Evolutionary conservation across 2,329 filamentous ascomycete genomes (phyloP), one percentile per base, ranked within the genome.

Genomic region (Claviceps maximensis): DNA sequence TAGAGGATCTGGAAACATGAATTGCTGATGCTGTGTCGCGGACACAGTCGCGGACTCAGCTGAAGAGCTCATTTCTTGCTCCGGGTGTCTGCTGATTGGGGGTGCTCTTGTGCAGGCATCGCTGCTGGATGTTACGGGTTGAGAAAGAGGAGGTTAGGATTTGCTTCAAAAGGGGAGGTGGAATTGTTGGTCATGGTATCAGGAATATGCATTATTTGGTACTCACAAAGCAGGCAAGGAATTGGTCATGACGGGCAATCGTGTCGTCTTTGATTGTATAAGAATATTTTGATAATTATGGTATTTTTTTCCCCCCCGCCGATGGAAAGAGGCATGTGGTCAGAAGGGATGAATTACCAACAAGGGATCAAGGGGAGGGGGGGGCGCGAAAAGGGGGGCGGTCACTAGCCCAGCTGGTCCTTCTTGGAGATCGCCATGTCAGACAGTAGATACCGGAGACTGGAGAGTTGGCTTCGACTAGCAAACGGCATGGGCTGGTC

Each of bases 201-300:
- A 13, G 23, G 36, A 13, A 15, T 21, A 45, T 3, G 33, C n/a
- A 19, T n/a, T n/a, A n/a, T n/a, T n/a, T n/a, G n/a, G n/a, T 17
- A 51, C 52, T 51, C 41, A 54, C 52, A 42, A 21, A 21, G 36
- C 52, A 31, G 48, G 47, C 29, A 54, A 21, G n/a, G 50, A 33
- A 19, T 47, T 47, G 19, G 42, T 29, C 52, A 51, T 54, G 38
- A 29, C 27, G 6, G 40, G 27, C 27, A 45, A 36, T 42, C 40
- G 40, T 42, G 40, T 21, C n/a, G n/a, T n/a, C n/a, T n/a, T n/a
- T n/a, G n/a, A n/a, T n/a, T n/a, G n/a, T n/a, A n/a, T n/a, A n/a
- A n/a, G n/a, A n/a, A n/a, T n/a, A n/a, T n/a, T n/a, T n/a, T n/a
- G n/a, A n/a, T n/a, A n/a, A n/a, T n/a, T n/a, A n/a, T n/a, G n/a